Percentiles rank a stretch among this genome's conserved stretches.
phyloP scores from a whole-genome alignment of 1,139 yeast genomes.

The Candida sp. region DNA sequence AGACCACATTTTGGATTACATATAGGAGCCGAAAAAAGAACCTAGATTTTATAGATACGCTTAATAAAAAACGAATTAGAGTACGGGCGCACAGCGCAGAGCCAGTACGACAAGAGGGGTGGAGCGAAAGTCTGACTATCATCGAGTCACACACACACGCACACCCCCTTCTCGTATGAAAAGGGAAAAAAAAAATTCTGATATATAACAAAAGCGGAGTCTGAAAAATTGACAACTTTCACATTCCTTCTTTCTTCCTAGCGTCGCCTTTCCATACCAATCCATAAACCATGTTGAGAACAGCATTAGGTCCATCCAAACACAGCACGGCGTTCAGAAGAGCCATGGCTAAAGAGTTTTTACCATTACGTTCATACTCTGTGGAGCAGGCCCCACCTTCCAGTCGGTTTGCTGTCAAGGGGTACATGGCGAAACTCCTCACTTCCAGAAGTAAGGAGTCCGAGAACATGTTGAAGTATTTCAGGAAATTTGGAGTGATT shows the following conservation, averaged over 20 bases:
- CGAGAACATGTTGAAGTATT: conserved; percentile 28
- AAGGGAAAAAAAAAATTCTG: not conserved
- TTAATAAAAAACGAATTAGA: not conserved
- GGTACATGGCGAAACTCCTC: conserved; percentile 28
- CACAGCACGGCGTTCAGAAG: conserved; percentile 14
- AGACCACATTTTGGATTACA: conserved; percentile 16
- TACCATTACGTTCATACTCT: conserved; percentile 13
- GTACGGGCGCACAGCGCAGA: not conserved
- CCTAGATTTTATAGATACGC: conserved; percentile 6
- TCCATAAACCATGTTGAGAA: conserved; percentile 7
- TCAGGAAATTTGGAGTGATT: conserved; percentile 37
- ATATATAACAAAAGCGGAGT: conserved; percentile 1
- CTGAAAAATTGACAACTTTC: not conserved
- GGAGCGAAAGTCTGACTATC: not conserved
- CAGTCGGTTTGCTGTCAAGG: conserved; percentile 8
- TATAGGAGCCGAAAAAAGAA: conserved; percentile 5
- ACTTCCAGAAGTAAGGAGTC: conserved; percentile 40
- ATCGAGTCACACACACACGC: not conserved
- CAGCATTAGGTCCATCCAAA: conserved; percentile 11
- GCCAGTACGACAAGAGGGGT: not conserved
- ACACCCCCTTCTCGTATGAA: not conserved
- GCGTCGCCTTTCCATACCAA: not conserved
- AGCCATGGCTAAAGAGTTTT: conserved; percentile 14
- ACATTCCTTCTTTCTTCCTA: not conserved
- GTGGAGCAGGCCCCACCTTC: conserved; percentile 7